Evolutionary conservation across 805 yeast genomes (phyloP), one percentile per base, ranked within the genome.

Genomic region (Candida broadrunensis): DNA sequence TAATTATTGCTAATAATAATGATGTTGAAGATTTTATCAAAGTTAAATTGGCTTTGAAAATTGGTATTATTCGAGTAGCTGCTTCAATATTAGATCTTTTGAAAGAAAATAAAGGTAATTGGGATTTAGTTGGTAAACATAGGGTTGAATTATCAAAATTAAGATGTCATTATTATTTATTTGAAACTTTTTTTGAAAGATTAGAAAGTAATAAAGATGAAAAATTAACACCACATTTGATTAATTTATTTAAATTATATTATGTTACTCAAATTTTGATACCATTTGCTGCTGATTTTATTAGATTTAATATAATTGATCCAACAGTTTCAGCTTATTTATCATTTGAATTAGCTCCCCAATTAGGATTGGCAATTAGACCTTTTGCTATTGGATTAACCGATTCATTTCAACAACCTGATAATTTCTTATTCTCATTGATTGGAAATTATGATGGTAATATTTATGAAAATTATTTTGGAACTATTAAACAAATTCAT

Each of bases 401-500:
- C 24, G 75, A 70, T 49, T 56, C 74, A 15, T 70, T 70, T 67
- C 67, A 65, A 58, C 60, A 58, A 55, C 55, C 73, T 6, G 75
- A 70, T 50, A 66, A 61, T 67, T 43, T 70, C 49, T 55, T 70
- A 40, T 67, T 68, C 56, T 61, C 75, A 5, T 62, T 67, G 24
- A 59, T 70, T 38, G 75, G 72, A 37, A 58, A 58, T 44, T 70
- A 62, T 54, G 61, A 70, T 46, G 75, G 75, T 47, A 62, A 70
- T 52, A 58, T 70, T 42, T 70, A 70, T 49, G 69, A 68, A 50
- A 69, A 70, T 57, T 69, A 68, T 55, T 66, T 67, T 55, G 46
- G 47, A 13, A 53, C 51, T 15, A 70, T 69, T 27, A 69, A 68
- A 52, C 37, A 43, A 19, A 52, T 58, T 42, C 66, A 70, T 51